Evolutionary conservation across 2,329 filamentous ascomycete genomes (phyloP).

Genomic region (Cladophialophora bantiana): DNA sequence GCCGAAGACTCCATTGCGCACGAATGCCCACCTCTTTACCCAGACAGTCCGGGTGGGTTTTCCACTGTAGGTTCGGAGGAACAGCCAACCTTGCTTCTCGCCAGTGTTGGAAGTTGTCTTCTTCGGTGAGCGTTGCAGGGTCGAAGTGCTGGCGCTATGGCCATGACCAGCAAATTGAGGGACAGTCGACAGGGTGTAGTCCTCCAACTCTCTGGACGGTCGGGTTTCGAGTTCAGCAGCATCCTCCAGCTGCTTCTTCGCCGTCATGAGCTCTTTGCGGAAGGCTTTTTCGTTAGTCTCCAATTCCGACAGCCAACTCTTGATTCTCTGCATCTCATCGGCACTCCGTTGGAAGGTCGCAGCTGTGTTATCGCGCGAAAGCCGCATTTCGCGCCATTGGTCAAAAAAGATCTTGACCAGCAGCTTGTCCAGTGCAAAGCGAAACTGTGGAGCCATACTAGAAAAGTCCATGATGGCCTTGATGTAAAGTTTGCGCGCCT

Average conservation of each 20-base stretch:
- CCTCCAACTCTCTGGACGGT: constrained; percentile 89
- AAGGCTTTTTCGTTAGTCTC: constrained; percentile 86
- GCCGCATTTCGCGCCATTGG: constrained; percentile 85
- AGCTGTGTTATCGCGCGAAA: constrained; percentile 69
- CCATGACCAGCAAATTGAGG: constrained; percentile 78
- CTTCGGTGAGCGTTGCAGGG: constrained; percentile 59
- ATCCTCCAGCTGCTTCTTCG: constrained; percentile 83
- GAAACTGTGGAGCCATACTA: constrained; percentile 82
- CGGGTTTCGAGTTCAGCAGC: constrained; percentile 72
- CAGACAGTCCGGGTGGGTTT: constrained; percentile 91
- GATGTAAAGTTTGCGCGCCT: constrained; percentile 87
- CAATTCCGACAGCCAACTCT: constrained; percentile 94
- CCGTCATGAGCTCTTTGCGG: constrained; percentile 77
- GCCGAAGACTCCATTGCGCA: constrained; percentile 94
- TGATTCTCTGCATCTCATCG: constrained; percentile 86
- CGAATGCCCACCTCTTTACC: constrained; percentile 93
- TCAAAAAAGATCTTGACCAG: constrained; percentile 85
- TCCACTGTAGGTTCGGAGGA: constrained; percentile 78
- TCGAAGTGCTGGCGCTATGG: constrained; percentile 61
- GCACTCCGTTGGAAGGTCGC: constrained; percentile 70
- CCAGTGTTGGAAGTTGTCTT: constrained; percentile 51
- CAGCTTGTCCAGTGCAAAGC: constrained; percentile 82
- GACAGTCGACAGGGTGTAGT: constrained; percentile 89
- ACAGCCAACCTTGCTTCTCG: constrained; percentile 97
- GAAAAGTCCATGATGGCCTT: constrained; percentile 95